Base-by-base conservation (phyloP, 1,139 yeast species). In the Hyphopichia khmerensis region DNA sequence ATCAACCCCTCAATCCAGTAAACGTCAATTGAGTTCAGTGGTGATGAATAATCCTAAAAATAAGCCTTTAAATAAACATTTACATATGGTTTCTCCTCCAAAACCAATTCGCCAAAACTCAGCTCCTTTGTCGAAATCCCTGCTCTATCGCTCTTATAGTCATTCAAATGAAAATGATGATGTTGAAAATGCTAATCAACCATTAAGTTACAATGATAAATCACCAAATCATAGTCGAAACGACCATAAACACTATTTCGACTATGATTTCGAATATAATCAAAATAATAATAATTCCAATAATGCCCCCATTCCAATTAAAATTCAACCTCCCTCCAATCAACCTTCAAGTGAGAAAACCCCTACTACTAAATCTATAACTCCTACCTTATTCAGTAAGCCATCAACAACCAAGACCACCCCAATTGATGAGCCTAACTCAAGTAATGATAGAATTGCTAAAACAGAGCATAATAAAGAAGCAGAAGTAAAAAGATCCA, bases 401-500 rank as follows among this genome's bases (percentile, higher is more conserved):
- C 23, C 15, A 32, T 17, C 21, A 18, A 18, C 34, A 3, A 13
- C 21, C 5, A 18, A 32, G 7, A 18, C 34, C 5, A 10, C 34
- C 3, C 29, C 29, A 7, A 30, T 10, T 15, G 33, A 15, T 15
- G 18, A 14, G n/a, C n/a, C n/a, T n/a, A n/a, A n/a, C n/a, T n/a
- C n/a, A n/a, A n/a, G n/a, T n/a, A n/a, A n/a, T n/a, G n/a, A n/a
- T 27, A 27, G 15, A 7, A n/a, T 27, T 4, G 6, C 36, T 18
- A 33, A 21, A 21, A 6, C 24, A 21, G 24, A 21, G n/a, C n/a
- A 14, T 5, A 13, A n/a, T n/a, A n/a, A 29, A 29, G 13, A 14
- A 8, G 3, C 32, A 6, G 17, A 16, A 17, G 34, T 27, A 23
- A 49, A 37, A 33, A 42, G 39, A 26, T 39, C 45, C 9, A 50